These are phyloP conservation scores for Solidago caesia DNA, from an alignment of 129 eudicot species.

Conservation along the genomic window DNA sequence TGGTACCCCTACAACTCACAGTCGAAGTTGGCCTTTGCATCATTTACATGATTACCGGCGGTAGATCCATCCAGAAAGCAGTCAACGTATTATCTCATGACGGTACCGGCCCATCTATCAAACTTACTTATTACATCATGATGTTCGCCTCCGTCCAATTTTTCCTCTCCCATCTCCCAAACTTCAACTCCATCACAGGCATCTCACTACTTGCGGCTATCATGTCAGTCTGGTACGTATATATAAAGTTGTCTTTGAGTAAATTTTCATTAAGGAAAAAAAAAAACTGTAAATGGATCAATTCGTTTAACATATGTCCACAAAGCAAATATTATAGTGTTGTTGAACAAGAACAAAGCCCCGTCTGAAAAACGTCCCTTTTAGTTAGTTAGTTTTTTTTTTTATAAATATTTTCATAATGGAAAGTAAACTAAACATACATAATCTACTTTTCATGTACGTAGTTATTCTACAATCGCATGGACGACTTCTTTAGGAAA, in stretches of 20 bases:
- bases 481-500: constrained; percentile 36
- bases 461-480: constrained; percentile 56
- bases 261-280: too few species aligned
- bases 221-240: constrained; percentile 50
- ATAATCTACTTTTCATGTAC: background rate
- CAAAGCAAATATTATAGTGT: too few species aligned
- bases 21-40: constrained; percentile 55
- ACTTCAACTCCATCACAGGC: constrained; percentile 45
- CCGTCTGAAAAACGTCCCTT: too few species aligned
- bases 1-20: constrained; percentile 48
- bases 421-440: background rate
- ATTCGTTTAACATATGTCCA: too few species aligned
- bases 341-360: too few species aligned
- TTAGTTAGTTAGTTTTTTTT: too few species aligned
- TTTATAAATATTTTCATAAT: background rate
- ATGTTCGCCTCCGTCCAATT: constrained; percentile 42
- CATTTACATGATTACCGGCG: constrained; percentile 66
- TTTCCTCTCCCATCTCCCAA: constrained; percentile 46
- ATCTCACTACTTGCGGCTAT: constrained; percentile 49
- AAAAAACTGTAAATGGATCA: too few species aligned
- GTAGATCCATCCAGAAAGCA: constrained; percentile 47
- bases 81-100: constrained; percentile 26
- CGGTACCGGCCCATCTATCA: constrained; percentile 21
- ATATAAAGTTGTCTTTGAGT: too few species aligned
- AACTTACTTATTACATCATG: constrained; percentile 44